phyloP scores from a whole-genome alignment of 176 grass and related monocot species.

The Oryza brachyantha region DNA sequence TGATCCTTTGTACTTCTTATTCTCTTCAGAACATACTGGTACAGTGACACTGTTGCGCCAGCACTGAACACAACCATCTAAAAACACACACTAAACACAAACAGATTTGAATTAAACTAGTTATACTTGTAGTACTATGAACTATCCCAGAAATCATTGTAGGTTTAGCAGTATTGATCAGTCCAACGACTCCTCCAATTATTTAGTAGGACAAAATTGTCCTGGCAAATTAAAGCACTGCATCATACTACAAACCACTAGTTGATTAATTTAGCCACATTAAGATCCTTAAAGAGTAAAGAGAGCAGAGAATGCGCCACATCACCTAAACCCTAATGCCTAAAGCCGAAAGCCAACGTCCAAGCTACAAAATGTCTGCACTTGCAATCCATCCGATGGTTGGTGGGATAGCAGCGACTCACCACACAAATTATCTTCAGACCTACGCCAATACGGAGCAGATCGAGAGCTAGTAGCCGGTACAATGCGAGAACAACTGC shows the following conservation, averaged over 20 bases:
- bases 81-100: background rate
- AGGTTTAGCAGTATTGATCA: background rate
- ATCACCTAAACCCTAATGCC: background rate
- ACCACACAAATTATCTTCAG: conserved; percentile 37
- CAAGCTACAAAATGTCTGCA: background rate
- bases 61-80: background rate
- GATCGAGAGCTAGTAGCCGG: background rate
- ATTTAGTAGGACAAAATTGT: background rate
- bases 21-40: background rate
- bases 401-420: conserved; percentile 46
- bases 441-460: conserved; percentile 28
- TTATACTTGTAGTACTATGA: background rate
- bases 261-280: conserved; percentile 2
- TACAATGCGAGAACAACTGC: conserved; percentile 17
- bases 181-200: conserved; percentile 8
- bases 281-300: conserved; percentile 22
- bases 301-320: background rate
- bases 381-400: conserved; percentile 28
- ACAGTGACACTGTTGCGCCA: background rate
- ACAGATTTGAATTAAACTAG: background rate
- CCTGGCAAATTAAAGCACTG: background rate
- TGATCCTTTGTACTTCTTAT: background rate
- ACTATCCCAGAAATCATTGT: background rate
- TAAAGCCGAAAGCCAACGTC: background rate
- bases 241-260: background rate